Evolutionary conservation across 139 green algal species (phyloP).

Genomic region (Chlorella vulgaris): DNA sequence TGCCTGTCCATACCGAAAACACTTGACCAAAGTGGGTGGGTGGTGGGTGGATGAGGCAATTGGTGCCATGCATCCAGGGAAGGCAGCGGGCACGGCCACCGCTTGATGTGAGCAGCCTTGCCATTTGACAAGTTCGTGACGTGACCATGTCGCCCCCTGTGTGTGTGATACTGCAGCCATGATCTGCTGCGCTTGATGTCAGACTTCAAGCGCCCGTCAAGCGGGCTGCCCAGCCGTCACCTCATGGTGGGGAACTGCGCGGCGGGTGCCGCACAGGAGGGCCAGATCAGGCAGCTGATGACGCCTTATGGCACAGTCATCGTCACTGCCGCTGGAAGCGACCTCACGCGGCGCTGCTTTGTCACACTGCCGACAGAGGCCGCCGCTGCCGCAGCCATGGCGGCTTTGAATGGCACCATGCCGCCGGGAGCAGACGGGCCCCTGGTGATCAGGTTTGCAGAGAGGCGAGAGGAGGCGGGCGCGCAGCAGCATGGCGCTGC

Average conservation of each 20-base stretch:
- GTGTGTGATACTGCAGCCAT: too few relatives aligned
- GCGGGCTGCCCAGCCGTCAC: constrained; percentile 41
- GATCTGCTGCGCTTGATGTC: too few relatives aligned
- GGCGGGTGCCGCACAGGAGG: constrained; percentile 23
- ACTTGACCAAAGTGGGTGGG: too few relatives aligned
- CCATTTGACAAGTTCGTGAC: too few relatives aligned
- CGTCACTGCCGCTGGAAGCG: background rate
- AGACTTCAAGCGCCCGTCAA: background rate
- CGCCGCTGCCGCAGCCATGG: constrained; percentile 38
- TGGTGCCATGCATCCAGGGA: too few relatives aligned
- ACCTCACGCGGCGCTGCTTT: constrained; percentile 25
- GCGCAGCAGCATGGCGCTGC: too few relatives aligned
- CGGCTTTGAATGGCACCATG: constrained; percentile 23
- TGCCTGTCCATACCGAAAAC: too few relatives aligned
- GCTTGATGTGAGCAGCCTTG: too few relatives aligned
- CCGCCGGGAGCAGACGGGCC: too few relatives aligned
- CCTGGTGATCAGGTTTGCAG: constrained; percentile 41
- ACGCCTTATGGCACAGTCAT: background rate
- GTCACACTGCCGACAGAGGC: constrained; percentile 32
- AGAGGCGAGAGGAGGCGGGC: background rate
- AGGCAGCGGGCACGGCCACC: too few relatives aligned
- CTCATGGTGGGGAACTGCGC: constrained; percentile 67
- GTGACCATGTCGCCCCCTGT: too few relatives aligned
- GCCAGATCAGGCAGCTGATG: background rate
- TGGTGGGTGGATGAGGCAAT: too few relatives aligned